A percentile compares a stretch with the other conserved stretches of the same genome.
phyloP scores from a whole-genome alignment of 1,139 yeast genomes.

The Geotrichum siamense region DNA sequence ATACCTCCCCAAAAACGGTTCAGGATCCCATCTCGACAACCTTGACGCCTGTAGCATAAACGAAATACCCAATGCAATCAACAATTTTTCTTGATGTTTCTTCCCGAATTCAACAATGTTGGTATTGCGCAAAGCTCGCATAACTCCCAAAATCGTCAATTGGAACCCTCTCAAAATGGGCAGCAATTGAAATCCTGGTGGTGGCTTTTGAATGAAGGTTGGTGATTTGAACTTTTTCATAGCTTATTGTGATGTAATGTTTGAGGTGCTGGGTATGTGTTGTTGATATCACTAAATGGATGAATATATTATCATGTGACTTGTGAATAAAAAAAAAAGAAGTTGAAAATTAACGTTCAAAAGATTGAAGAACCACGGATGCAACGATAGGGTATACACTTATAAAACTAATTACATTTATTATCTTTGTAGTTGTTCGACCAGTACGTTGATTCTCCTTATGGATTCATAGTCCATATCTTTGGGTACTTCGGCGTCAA shows the following conservation, averaged over 20 bases:
- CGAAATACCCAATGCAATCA: constrained; percentile 36
- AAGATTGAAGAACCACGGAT: too few species aligned
- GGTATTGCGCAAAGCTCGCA: constrained; percentile 45
- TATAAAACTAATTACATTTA: too few species aligned
- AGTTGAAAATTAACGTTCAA: too few species aligned
- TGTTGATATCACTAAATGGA: too few species aligned
- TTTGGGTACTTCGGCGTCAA: too few species aligned
- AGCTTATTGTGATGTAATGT: background rate
- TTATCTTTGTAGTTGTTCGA: too few species aligned
- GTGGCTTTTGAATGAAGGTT: constrained; percentile 44
- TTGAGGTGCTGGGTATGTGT: too few species aligned
- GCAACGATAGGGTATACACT: too few species aligned
- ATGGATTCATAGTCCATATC: too few species aligned
- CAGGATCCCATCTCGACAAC: background rate
- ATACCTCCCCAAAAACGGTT: background rate
- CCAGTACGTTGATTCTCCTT: too few species aligned
- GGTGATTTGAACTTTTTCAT: constrained; percentile 33
- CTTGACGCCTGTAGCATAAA: constrained; percentile 33
- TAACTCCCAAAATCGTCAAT: constrained; percentile 45
- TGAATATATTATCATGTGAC: too few species aligned
- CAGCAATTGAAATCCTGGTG: constrained; percentile 43
- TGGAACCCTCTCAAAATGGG: constrained; percentile 50
- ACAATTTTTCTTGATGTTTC: constrained; percentile 36
- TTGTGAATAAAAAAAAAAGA: too few species aligned
- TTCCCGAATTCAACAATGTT: constrained; percentile 25